Evolutionary conservation across 2,329 filamentous ascomycete genomes (phyloP).

Genomic region (Penicillium sp.): DNA sequence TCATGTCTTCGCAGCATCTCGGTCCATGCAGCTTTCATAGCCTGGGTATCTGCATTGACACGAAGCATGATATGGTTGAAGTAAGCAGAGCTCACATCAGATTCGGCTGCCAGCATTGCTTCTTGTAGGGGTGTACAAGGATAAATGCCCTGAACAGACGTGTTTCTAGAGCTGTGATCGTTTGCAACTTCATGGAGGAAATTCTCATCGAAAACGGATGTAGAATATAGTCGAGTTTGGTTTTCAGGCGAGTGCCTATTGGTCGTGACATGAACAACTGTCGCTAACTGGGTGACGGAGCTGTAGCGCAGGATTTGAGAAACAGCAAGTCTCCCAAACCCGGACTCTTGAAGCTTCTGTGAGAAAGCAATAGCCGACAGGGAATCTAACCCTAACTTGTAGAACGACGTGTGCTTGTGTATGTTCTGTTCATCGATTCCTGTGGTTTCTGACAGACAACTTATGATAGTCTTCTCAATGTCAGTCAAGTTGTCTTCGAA

Average conservation of each 20-base stretch:
- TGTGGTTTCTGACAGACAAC: slow-evolving; percentile 54
- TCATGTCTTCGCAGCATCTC: slow-evolving; percentile 64
- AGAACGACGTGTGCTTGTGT: slow-evolving; percentile 66
- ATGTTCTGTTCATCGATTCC: slow-evolving; percentile 50
- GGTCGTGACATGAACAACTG: slow-evolving; percentile 15
- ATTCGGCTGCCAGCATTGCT: slow-evolving; percentile 70
- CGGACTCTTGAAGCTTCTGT: slow-evolving; percentile 51
- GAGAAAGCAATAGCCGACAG: slow-evolving; percentile 73
- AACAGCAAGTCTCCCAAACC: slow-evolving; percentile 57
- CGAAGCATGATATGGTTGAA: slow-evolving; percentile 68
- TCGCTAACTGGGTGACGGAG: slow-evolving; percentile 61
- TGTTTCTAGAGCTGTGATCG: slow-evolving; percentile 33
- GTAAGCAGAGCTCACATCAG: slow-evolving; percentile 56
- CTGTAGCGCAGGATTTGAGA: slow-evolving; percentile 67
- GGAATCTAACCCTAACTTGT: slow-evolving; percentile 77
- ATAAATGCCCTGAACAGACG: slow-evolving; percentile 56
- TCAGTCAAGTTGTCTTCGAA: slow-evolving; percentile 49
- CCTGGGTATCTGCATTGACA: slow-evolving; percentile 51
- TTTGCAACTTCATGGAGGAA: slow-evolving; percentile 33
- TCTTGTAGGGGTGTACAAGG: slow-evolving; percentile 87
- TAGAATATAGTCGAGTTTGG: not conserved
- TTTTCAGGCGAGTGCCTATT: slow-evolving; percentile 3
- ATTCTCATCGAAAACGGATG: slow-evolving; percentile 20
- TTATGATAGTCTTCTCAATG: slow-evolving; percentile 57
- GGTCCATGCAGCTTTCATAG: slow-evolving; percentile 61